Evolutionary conservation across 495 filamentous ascomycete genomes (phyloP).

Genomic region (Trichoderma asperelloides): DNA sequence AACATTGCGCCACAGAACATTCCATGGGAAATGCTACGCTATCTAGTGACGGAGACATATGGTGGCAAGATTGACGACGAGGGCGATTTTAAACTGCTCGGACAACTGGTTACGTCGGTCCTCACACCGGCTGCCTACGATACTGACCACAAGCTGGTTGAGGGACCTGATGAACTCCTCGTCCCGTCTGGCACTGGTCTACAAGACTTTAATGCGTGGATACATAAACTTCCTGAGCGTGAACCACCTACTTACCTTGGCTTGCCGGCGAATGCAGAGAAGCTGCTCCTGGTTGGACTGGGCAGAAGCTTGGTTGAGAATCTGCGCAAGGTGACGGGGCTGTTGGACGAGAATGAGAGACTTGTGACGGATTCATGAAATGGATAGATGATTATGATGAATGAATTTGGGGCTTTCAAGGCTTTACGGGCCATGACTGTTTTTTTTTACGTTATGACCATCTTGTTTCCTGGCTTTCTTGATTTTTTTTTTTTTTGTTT

Average conservation of each 20-base stretch:
- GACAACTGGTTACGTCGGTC: slow-evolving; percentile 60
- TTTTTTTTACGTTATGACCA: neutral
- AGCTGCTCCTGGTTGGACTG: slow-evolving; percentile 82
- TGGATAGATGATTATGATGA: neutral
- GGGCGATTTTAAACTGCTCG: slow-evolving; percentile 69
- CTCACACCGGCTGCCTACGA: slow-evolving; percentile 86
- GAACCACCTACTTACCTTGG: slow-evolving; percentile 97
- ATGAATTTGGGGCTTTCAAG: no score
- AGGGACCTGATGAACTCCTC: slow-evolving; percentile 50
- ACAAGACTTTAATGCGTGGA: slow-evolving; percentile 85
- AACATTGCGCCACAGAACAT: slow-evolving; percentile 91
- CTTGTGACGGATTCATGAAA: slow-evolving; percentile 59
- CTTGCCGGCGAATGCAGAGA: slow-evolving; percentile 92
- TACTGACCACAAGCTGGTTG: slow-evolving; percentile 78
- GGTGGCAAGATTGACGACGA: slow-evolving; percentile 96
- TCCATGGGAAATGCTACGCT: slow-evolving; percentile 94
- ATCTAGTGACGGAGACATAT: slow-evolving; percentile 86
- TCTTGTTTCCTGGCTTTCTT: no score
- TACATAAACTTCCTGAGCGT: slow-evolving; percentile 82
- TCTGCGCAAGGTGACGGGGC: slow-evolving; percentile 67
- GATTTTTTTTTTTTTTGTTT: no score
- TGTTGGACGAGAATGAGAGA: slow-evolving; percentile 92
- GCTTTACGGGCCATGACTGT: neutral
- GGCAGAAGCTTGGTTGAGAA: slow-evolving; percentile 79
- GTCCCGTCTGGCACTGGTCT: slow-evolving; percentile 74